A percentile compares a stretch with the other conserved stretches of the same genome.
These are phyloP conservation scores for Lecanosticta acicola DNA, from an alignment of 2,329 filamentous ascomycete species.

Conservation along the genomic window DNA sequence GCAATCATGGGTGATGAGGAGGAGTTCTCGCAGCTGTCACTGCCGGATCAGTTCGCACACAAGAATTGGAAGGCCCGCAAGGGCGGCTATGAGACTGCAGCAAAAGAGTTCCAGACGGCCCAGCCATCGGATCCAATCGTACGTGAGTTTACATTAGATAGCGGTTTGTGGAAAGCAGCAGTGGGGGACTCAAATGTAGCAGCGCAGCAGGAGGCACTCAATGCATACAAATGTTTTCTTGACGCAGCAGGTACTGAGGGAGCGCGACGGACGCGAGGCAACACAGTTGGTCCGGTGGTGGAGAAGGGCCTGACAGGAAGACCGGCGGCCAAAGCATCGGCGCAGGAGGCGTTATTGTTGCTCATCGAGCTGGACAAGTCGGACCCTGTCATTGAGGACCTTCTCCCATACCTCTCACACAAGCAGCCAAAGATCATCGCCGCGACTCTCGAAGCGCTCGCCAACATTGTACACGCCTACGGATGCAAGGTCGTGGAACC, in stretches of 20 bases:
- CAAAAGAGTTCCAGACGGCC: constrained; percentile 77
- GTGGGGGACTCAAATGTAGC: constrained; percentile 94
- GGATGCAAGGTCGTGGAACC: constrained; percentile 92
- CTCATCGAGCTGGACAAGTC: constrained; percentile 86
- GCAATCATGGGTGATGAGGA: constrained; percentile 74
- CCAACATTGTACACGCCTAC: constrained; percentile 83
- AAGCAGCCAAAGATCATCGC: constrained; percentile 88
- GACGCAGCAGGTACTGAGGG: constrained; percentile 82
- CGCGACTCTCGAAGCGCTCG: constrained; percentile 68
- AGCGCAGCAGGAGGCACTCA: constrained; percentile 87
- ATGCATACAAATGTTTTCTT: constrained; percentile 82
- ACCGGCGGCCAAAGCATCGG: constrained; percentile 79
- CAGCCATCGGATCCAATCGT: constrained; percentile 82
- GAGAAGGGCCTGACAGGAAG: constrained; percentile 91
- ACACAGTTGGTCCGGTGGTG: constrained; percentile 71
- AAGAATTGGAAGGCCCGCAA: constrained; percentile 99
- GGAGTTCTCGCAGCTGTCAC: constrained; percentile 71
- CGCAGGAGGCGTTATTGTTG: constrained; percentile 78
- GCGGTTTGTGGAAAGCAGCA: constrained; percentile 83
- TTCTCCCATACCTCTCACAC: constrained; percentile 74
- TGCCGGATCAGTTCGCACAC: constrained; percentile 76
- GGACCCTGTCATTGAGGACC: constrained; percentile 80
- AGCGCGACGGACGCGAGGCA: constrained; percentile 59
- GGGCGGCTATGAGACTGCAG: constrained; percentile 85
- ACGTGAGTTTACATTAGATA: constrained; percentile 77